These are phyloP conservation scores for Amanita pallidorosea DNA, from an alignment of 768 basidiomycete species.

Conservation along the genomic window DNA sequence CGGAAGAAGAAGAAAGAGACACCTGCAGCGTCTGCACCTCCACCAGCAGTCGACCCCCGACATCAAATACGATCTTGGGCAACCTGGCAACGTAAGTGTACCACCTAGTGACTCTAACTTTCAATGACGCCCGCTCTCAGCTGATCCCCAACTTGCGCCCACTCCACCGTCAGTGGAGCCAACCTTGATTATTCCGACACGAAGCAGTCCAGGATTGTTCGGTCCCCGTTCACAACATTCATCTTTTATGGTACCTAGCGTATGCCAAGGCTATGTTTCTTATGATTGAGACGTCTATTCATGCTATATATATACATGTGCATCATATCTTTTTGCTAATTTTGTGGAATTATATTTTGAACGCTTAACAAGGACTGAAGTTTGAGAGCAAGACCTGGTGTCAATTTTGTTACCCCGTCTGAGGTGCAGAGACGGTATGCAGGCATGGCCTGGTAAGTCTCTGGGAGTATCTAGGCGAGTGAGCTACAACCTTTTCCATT, in stretches of 20 bases:
- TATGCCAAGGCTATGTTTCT: background rate
- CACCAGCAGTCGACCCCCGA: slow-evolving; percentile 26
- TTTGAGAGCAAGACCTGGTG: slow-evolving; percentile 44
- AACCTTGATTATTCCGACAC: slow-evolving; percentile 49
- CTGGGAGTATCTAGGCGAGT: slow-evolving; percentile 40
- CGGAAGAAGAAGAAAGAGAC: slow-evolving; percentile 38
- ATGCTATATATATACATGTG: background rate
- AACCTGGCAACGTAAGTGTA: slow-evolving; percentile 54
- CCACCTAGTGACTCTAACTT: background rate
- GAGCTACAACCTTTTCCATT: background rate
- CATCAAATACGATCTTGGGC: slow-evolving; percentile 43
- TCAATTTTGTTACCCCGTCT: slow-evolving; percentile 61
- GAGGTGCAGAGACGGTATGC: slow-evolving; percentile 72
- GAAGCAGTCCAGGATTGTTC: slow-evolving; percentile 58
- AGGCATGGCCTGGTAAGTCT: slow-evolving; percentile 80
- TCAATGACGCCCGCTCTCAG: slow-evolving; percentile 23
- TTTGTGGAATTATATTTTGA: background rate
- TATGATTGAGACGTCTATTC: background rate
- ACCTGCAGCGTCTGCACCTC: slow-evolving; percentile 19
- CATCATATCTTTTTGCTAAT: background rate
- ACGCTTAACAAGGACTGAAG: slow-evolving; percentile 20
- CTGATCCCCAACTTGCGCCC: slow-evolving; percentile 44
- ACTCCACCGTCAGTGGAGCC: slow-evolving; percentile 54
- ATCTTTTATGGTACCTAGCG: slow-evolving; percentile 2
- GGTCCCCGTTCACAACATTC: slow-evolving; percentile 59